Evolutionary conservation across 164 flowering plant species (phyloP).

Genomic region (Taxillus chinensis): DNA sequence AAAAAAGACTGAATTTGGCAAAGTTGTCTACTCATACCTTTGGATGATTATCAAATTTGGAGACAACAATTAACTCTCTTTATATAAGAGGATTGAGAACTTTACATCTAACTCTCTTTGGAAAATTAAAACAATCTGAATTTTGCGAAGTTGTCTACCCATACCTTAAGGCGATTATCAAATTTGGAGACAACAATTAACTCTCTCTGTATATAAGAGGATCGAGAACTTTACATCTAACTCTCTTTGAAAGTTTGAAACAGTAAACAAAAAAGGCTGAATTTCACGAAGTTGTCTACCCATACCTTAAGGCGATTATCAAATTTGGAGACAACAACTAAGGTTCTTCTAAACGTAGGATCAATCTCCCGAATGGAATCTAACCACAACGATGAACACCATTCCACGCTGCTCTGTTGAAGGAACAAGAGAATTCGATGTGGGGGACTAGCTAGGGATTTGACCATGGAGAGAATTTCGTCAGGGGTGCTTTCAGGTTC

Average conservation of each 20-base stretch:
- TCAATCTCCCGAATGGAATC: slow-evolving; percentile 90
- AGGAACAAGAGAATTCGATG: slow-evolving; percentile 91
- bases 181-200: slow-evolving; percentile 93
- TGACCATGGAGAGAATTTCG: slow-evolving; percentile 91
- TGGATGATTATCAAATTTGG: slow-evolving; percentile 91
- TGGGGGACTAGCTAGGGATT: slow-evolving; percentile 90
- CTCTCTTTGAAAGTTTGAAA: too few relatives aligned
- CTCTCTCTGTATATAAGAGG: too few relatives aligned
- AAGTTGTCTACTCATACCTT: slow-evolving; percentile 41
- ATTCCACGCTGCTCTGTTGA: slow-evolving; percentile 97
- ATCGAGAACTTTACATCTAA: too few relatives aligned
- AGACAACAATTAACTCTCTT: slow-evolving; percentile 51
- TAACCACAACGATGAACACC: slow-evolving; percentile 98
- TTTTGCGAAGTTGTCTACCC: background rate
- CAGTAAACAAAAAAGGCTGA: too few relatives aligned
- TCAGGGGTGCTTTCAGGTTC: slow-evolving; percentile 94
- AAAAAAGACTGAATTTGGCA: too few relatives aligned
- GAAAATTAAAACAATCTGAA: too few relatives aligned
- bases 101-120: too few relatives aligned
- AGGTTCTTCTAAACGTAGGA: slow-evolving; percentile 68
- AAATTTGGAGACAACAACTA: slow-evolving; percentile 94
- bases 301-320: slow-evolving; percentile 94
- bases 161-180: slow-evolving; percentile 95
- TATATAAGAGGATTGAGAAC: slow-evolving; percentile 28
- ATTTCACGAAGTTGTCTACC: background rate